Evolutionary conservation across 2,329 filamentous ascomycete species (phyloP).

Genomic region (Xylariaceae sp.): DNA sequence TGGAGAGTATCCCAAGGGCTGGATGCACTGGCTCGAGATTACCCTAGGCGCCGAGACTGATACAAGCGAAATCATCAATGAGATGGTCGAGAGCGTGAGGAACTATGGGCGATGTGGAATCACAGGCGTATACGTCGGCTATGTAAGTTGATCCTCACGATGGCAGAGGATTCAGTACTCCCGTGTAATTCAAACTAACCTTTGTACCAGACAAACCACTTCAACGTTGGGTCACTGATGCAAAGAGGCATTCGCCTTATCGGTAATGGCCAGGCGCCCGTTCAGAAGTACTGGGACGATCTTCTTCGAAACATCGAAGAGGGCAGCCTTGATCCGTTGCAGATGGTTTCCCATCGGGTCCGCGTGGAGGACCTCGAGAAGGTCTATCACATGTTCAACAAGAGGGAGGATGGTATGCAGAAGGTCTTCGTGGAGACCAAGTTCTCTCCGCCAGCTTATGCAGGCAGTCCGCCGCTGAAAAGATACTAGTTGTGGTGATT

Average conservation of each 20-base stretch:
- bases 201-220: slow-evolving; percentile 67
- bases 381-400: slow-evolving; percentile 59
- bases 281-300: slow-evolving; percentile 79
- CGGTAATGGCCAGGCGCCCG: slow-evolving; percentile 62
- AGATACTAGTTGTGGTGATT: slow-evolving; percentile 9
- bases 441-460: slow-evolving; percentile 43
- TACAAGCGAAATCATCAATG: slow-evolving; percentile 73
- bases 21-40: slow-evolving; percentile 55
- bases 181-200: slow-evolving; percentile 41
- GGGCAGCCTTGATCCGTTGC: slow-evolving; percentile 65
- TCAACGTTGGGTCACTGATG: slow-evolving; percentile 81
- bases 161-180: not conserved
- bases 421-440: slow-evolving; percentile 67
- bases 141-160: slow-evolving; percentile 37
- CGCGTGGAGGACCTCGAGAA: slow-evolving; percentile 66
- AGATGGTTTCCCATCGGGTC: slow-evolving; percentile 78
- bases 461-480: slow-evolving; percentile 16
- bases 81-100: slow-evolving; percentile 69
- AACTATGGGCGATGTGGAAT: slow-evolving; percentile 71
- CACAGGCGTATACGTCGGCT: slow-evolving; percentile 64
- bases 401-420: slow-evolving; percentile 64
- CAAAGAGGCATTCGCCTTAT: slow-evolving; percentile 78
- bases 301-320: slow-evolving; percentile 63
- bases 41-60: slow-evolving; percentile 71
- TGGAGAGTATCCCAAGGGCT: slow-evolving; percentile 57